phyloP scores from a whole-genome alignment of 805 yeast species.

The Komagataella ulmi region DNA sequence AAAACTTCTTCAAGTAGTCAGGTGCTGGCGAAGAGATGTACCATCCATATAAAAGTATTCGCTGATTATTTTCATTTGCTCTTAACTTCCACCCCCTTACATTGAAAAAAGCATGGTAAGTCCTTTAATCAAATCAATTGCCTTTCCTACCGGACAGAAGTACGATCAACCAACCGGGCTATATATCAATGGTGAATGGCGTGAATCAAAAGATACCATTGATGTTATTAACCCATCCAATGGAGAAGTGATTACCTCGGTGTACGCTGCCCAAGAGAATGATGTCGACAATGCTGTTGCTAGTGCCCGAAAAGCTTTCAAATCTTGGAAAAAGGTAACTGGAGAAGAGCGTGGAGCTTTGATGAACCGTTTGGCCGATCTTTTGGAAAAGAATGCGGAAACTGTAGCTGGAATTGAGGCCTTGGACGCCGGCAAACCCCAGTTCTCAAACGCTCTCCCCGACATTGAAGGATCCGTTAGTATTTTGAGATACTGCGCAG shows the following conservation, averaged over 20 bases:
- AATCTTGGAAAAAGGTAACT: conserved; percentile 29
- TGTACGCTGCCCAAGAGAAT: conserved; percentile 29
- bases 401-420: conserved; percentile 33
- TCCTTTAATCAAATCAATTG: background rate
- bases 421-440: conserved; percentile 43
- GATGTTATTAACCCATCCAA: conserved; percentile 37
- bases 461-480: conserved; percentile 34
- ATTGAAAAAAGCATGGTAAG: background rate
- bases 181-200: conserved; percentile 44
- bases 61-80: background rate
- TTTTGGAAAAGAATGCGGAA: conserved; percentile 34
- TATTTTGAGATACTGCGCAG: conserved; percentile 41
- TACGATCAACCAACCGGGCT: conserved; percentile 49
- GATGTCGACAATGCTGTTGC: conserved; percentile 39
- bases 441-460: conserved; percentile 29
- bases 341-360: conserved; percentile 27
- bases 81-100: background rate
- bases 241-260: conserved; percentile 29
- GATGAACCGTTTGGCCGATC: conserved; percentile 34
- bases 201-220: conserved; percentile 20
- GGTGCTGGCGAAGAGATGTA: background rate
- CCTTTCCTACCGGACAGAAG: conserved; percentile 31
- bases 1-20: background rate
- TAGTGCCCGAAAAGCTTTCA: conserved; percentile 33
- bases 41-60: background rate